These are phyloP conservation scores for Glomus cerebriforme DNA, from an alignment of 192 early-diverging fungal species.

Conservation along the genomic window DNA sequence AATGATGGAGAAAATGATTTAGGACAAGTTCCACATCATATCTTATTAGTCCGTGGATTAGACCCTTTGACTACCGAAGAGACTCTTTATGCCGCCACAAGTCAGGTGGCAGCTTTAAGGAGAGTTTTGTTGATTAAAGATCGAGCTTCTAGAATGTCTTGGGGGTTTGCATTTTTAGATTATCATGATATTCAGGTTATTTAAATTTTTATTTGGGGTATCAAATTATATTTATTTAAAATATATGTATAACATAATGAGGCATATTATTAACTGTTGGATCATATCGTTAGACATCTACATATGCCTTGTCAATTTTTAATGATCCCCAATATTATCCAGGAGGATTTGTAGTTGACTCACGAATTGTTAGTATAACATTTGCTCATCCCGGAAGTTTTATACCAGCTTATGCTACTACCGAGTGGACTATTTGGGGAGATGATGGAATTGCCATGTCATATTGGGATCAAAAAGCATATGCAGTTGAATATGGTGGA, in stretches of 20 bases:
- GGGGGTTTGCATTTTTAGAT: constrained; percentile 68
- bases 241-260: background rate
- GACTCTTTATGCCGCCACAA: constrained; percentile 42
- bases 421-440: constrained; percentile 55
- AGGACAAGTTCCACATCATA: constrained; percentile 47
- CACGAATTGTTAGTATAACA: constrained; percentile 42
- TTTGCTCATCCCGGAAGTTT: constrained; percentile 63
- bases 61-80: constrained; percentile 64
- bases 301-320: background rate
- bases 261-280: background rate
- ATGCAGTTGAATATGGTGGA: constrained; percentile 44
- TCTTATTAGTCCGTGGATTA: constrained; percentile 61
- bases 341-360: constrained; percentile 47
- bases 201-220: background rate
- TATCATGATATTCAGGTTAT: constrained; percentile 51
- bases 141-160: constrained; percentile 55
- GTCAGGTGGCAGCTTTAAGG: constrained; percentile 37
- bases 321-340: constrained; percentile 20
- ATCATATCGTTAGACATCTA: background rate
- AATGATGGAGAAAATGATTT: constrained; percentile 67
- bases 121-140: constrained; percentile 60
- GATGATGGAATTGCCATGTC: constrained; percentile 45
- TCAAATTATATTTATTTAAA: background rate
- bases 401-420: constrained; percentile 62
- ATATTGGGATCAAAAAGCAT: constrained; percentile 70